Base-by-base conservation (phyloP, 1,139 yeast species). In the Protomyces pachydermus region DNA sequence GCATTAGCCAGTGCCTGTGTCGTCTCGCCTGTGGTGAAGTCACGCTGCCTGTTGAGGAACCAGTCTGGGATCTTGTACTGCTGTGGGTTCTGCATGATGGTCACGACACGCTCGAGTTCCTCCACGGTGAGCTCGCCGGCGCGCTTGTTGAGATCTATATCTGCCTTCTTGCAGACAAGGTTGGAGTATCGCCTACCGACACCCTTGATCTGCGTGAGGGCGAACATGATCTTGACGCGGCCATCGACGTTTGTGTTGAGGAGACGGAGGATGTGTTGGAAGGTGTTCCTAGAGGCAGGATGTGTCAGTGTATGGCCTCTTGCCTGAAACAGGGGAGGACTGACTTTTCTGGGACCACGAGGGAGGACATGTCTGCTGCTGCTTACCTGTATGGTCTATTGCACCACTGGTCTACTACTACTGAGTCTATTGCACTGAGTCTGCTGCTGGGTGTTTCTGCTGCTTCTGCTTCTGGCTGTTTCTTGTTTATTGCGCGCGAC, bases 101-200 rank as follows among this genome's bases (percentile, higher is more conserved):
- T 93, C 80, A 93, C 98, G 78, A 93, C 84, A 85, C 98, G 90
- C 87, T 93, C 99, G 81, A 93, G 90, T 85, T 93, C 99, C 87
- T 93, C 99, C 82, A 93, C 98, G 81, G 98, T 91, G 81, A 93
- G 90, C 84, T 93, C 98, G 88, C 99, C 99, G 77, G 99, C 99
- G 84, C 99, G 90, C 88, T 93, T 93, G 82, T 83, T 79, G 82
- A 93, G 87, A 80, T 90, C 96, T 79, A 93, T 95, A 85, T 93
- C 99, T 77, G 99, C 99, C 87, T 91, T 95, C 89, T 95, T 95
- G 86, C 98, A 95, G 79, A 93, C 97, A 84, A 95, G 86, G 93
- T 93, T 95, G 82, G 98, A 86, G 89, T 93, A 95, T 85, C 99
- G 95, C 84, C 98, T 95, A 84, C 98, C 98, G 79, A 95, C 98